phyloP scores from a whole-genome alignment of 208 protist genomes.

The Trichomonas tenax region DNA sequence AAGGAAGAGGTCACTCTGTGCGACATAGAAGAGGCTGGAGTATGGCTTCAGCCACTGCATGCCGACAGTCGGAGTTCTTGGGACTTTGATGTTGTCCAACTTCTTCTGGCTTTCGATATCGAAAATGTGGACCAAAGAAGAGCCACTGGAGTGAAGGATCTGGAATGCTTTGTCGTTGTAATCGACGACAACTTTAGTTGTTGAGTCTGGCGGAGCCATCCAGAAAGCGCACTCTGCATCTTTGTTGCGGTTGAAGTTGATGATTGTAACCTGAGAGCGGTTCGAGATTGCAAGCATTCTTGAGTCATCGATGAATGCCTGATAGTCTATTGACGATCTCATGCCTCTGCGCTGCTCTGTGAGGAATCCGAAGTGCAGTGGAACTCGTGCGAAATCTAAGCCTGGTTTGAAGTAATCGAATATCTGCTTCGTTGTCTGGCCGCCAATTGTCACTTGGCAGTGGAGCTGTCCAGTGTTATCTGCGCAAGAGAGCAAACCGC shows the following conservation, averaged over 20 bases:
- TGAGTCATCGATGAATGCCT: neutral
- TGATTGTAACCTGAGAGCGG: neutral
- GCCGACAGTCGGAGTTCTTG: neutral
- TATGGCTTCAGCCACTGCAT: neutral
- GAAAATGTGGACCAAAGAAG: neutral
- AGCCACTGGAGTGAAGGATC: neutral
- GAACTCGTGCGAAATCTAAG: too few species aligned
- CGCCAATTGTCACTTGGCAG: neutral
- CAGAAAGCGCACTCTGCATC: neutral
- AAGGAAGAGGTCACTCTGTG: neutral
- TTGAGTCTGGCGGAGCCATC: neutral
- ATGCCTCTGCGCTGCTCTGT: too few species aligned
- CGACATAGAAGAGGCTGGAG: neutral
- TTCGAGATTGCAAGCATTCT: neutral
- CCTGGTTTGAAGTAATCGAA: too few species aligned
- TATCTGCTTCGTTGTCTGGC: too few species aligned
- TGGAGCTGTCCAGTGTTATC: neutral
- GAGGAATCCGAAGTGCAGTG: too few species aligned
- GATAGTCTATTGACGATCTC: neutral
- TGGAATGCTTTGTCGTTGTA: neutral
- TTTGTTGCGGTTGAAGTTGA: neutral
- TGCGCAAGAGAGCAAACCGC: neutral
- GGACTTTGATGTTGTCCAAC: neutral
- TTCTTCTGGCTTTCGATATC: neutral
- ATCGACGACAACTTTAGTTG: neutral